phyloP scores from a whole-genome alignment of 2,329 filamentous ascomycete species.

The Pseudogymnoascus sp. region DNA sequence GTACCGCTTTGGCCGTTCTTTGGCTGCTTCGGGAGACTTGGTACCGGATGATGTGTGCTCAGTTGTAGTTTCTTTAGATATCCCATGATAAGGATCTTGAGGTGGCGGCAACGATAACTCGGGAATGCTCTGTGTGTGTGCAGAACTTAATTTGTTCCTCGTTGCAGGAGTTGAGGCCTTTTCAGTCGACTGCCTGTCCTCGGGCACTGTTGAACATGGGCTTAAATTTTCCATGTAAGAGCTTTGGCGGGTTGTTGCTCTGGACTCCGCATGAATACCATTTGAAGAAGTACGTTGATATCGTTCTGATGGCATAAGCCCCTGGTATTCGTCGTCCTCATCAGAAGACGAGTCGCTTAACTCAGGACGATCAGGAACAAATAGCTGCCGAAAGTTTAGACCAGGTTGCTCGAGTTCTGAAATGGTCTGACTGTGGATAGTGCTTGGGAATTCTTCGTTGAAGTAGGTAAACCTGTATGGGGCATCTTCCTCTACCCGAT shows the following conservation, averaged over 20 bases:
- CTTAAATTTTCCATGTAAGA: slow-evolving; percentile 21
- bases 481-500: slow-evolving; percentile 76
- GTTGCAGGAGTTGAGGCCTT: not conserved
- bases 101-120: not conserved
- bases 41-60: slow-evolving; percentile 36
- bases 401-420: slow-evolving; percentile 86
- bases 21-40: slow-evolving; percentile 30
- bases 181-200: not conserved
- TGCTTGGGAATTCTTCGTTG: slow-evolving; percentile 93
- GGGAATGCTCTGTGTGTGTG: not conserved
- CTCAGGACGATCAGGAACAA: slow-evolving; percentile 76
- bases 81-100: not conserved
- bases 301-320: slow-evolving; percentile 23
- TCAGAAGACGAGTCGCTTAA: slow-evolving; percentile 63
- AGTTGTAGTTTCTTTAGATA: slow-evolving; percentile 18
- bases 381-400: slow-evolving; percentile 75
- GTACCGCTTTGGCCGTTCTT: slow-evolving; percentile 44
- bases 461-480: slow-evolving; percentile 98
- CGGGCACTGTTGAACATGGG: slow-evolving; percentile 15
- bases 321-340: slow-evolving; percentile 49
- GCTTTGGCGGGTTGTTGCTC: slow-evolving; percentile 35
- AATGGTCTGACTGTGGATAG: slow-evolving; percentile 91
- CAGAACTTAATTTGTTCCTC: not conserved
- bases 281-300: slow-evolving; percentile 22
- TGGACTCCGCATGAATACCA: slow-evolving; percentile 35